phyloP scores from a whole-genome alignment of 2,329 filamentous ascomycete species.

The Fusarium sp. region DNA sequence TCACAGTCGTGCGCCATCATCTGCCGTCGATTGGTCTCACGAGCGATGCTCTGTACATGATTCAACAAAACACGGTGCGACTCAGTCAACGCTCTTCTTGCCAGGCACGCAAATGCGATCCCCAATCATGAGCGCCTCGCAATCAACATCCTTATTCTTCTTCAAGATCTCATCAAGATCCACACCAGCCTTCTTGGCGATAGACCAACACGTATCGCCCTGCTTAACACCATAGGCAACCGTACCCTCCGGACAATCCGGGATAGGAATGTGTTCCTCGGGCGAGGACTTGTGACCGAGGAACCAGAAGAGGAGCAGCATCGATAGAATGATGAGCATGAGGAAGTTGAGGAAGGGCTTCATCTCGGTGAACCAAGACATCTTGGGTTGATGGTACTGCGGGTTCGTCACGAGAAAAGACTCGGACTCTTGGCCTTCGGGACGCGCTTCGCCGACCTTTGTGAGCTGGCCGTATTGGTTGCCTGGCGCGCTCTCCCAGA shows the following conservation, averaged over 20 bases:
- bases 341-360: slow-evolving; percentile 70
- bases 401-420: slow-evolving; percentile 48
- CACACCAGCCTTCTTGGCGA: slow-evolving; percentile 58
- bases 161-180: slow-evolving; percentile 60
- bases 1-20: slow-evolving; percentile 2
- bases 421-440: slow-evolving; percentile 47
- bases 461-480: slow-evolving; percentile 62
- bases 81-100: slow-evolving; percentile 11
- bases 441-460: slow-evolving; percentile 51
- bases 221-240: slow-evolving; percentile 55
- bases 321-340: slow-evolving; percentile 62
- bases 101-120: slow-evolving; percentile 60
- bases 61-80: slow-evolving; percentile 1
- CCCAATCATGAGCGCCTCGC: slow-evolving; percentile 58
- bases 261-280: slow-evolving; percentile 24
- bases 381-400: slow-evolving; percentile 38
- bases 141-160: slow-evolving; percentile 61
- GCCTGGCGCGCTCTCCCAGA: slow-evolving; percentile 64
- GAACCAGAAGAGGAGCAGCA: slow-evolving; percentile 64
- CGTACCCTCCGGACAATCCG: slow-evolving; percentile 49
- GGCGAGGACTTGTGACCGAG: slow-evolving; percentile 51
- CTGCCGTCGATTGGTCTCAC: slow-evolving; percentile 4
- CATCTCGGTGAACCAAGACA: slow-evolving; percentile 64
- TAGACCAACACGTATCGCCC: slow-evolving; percentile 66
- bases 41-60: not conserved